Percentiles rank a stretch among this genome's conserved stretches.
Evolutionary conservation across 1,284 basidiomycete genomes (phyloP).

Genomic region (Ustilago shanxiensis): DNA sequence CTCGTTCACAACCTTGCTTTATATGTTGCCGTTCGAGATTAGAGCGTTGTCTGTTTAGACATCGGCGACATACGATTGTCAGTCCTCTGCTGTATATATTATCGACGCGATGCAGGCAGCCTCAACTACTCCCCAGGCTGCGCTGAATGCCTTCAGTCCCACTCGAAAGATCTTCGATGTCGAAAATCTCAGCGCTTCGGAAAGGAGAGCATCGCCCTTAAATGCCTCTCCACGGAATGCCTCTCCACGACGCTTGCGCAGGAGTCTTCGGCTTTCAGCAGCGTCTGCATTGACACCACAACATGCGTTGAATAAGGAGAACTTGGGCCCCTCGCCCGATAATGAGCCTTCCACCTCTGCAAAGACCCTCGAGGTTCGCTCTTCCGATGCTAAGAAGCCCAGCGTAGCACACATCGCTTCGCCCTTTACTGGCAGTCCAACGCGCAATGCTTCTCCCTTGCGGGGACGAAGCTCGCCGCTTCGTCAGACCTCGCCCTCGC

Average conservation of each 20-base stretch:
- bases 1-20: background rate
- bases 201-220: conserved; percentile 12
- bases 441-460: conserved; percentile 23
- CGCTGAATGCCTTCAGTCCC: conserved; percentile 6
- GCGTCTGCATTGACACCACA: conserved; percentile 21
- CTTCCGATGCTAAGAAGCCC: conserved; percentile 14
- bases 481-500: conserved; percentile 16
- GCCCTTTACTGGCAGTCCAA: conserved; percentile 10
- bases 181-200: background rate
- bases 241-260: conserved; percentile 24
- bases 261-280: conserved; percentile 35
- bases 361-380: conserved; percentile 27
- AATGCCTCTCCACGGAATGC: conserved; percentile 16
- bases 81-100: background rate
- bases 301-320: conserved; percentile 28
- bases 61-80: background rate
- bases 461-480: conserved; percentile 27
- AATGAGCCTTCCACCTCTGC: conserved; percentile 31
- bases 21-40: background rate
- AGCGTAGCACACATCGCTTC: conserved; percentile 6
- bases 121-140: conserved; percentile 1
- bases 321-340: background rate
- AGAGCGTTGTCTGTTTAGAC: too few species aligned
- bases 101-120: conserved; percentile 25
- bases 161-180: background rate